Conservation (phyloP, 257 asterid genomes). For the Echites panduratus region DNA sequence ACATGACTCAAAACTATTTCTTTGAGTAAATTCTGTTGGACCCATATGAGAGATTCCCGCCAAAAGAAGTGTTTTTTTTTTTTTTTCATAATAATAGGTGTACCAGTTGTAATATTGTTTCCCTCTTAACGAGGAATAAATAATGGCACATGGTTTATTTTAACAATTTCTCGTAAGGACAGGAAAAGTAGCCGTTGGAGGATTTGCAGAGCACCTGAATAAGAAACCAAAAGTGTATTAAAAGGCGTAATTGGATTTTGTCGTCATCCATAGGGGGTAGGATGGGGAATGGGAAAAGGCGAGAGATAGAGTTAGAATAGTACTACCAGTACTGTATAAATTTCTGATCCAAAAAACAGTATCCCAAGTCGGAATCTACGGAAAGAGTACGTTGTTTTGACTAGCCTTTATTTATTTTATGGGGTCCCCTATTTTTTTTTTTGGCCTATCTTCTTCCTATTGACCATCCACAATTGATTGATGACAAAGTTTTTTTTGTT, state of each 20-base stretch:
- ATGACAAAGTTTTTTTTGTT: neutral
- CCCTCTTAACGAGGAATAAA: conserved; percentile 4
- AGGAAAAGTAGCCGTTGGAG: conserved; percentile 58
- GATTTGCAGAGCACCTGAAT: conserved; percentile 23
- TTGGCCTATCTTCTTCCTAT: conserved; percentile 3
- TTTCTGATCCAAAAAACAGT: conserved; percentile 7
- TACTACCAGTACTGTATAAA: neutral
- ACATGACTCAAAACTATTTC: neutral
- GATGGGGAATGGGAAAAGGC: neutral
- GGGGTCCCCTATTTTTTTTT: conserved; percentile 19
- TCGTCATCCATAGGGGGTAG: neutral
- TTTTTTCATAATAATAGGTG: neutral
- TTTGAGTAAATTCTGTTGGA: conserved; percentile 2
- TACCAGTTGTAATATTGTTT: neutral
- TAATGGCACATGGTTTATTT: conserved; percentile 15
- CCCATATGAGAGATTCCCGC: conserved; percentile 28
- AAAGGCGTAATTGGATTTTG: conserved; percentile 1
- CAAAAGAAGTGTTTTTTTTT: conserved; percentile 25
- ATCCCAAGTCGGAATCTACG: conserved; percentile 24
- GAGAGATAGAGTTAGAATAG: neutral
- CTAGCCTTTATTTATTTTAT: conserved; percentile 13
- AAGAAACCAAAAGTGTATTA: conserved; percentile 11
- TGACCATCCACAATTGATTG: neutral
- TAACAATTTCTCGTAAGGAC: neutral
- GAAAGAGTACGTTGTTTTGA: conserved; percentile 24